These are phyloP conservation scores for Eucalyptus regnans DNA, from an alignment of 345 rosid species.

Conservation along the genomic window DNA sequence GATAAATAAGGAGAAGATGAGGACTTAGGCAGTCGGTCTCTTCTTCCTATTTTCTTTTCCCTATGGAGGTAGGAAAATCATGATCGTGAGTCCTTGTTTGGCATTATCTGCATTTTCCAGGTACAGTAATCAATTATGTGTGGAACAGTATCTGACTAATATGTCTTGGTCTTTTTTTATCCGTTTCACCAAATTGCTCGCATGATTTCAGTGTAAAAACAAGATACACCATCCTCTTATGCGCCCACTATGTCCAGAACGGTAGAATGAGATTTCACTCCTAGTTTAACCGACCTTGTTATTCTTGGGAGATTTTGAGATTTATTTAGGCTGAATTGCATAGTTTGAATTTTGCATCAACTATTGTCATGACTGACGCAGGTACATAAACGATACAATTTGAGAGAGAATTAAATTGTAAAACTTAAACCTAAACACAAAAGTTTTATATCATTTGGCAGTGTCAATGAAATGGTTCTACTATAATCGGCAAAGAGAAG, in stretches of 20 bases:
- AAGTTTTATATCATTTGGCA: no score
- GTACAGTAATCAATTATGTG: background rate
- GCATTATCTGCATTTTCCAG: background rate
- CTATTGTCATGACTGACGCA: accelerated
- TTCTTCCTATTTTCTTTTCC: background rate
- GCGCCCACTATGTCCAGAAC: background rate
- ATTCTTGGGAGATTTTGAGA: background rate
- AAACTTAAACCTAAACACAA: no score
- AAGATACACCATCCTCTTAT: background rate
- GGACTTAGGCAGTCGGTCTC: background rate
- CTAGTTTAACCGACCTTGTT: background rate
- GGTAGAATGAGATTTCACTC: background rate
- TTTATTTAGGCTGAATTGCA: background rate
- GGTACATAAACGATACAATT: background rate
- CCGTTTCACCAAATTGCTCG: background rate
- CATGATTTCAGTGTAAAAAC: background rate
- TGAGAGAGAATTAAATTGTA: background rate
- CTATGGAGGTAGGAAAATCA: no score
- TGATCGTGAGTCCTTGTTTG: background rate
- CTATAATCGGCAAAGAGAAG: no score
- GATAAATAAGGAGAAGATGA: background rate
- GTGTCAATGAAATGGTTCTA: no score
- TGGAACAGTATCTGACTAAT: background rate
- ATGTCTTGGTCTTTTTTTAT: no score
- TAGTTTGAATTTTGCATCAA: background rate